Conservation (phyloP, 73 alveolate genomes). For the Symbiodinium pilosum region DNA sequence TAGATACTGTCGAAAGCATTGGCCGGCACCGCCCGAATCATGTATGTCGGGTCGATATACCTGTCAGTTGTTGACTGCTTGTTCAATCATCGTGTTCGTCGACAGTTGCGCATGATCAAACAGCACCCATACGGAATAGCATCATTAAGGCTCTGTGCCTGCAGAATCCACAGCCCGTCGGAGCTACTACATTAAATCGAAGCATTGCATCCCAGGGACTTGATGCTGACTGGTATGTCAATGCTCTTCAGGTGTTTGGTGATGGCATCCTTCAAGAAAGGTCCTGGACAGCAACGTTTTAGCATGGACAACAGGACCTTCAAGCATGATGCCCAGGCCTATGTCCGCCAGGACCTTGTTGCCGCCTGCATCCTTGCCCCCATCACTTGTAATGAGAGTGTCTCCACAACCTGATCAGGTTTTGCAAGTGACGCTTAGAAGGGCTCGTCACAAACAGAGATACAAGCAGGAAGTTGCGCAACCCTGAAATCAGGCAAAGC, state of each 20-base stretch:
- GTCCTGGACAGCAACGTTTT: background rate
- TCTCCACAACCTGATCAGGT: slow-evolving; percentile 97
- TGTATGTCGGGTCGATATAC: slow-evolving; percentile 99
- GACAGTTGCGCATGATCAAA: too few species aligned
- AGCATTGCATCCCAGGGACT: slow-evolving; percentile 11
- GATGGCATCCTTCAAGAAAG: slow-evolving; percentile 91
- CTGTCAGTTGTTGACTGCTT: too few species aligned
- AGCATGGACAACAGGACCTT: background rate
- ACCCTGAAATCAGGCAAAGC: too few species aligned
- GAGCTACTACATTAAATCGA: background rate
- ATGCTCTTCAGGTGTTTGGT: slow-evolving; percentile 75
- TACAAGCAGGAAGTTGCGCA: too few species aligned
- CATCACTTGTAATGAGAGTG: slow-evolving; percentile 78
- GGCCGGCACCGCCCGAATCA: slow-evolving; percentile 99
- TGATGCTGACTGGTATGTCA: slow-evolving; percentile 68
- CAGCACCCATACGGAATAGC: too few species aligned
- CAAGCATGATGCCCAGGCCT: slow-evolving; percentile 96
- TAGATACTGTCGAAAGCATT: slow-evolving; percentile 99
- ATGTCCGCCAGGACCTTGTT: slow-evolving; percentile 98
- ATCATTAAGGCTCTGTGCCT: too few species aligned
- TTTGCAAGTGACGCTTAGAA: too few species aligned
- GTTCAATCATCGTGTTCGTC: too few species aligned
- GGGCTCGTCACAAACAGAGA: too few species aligned
- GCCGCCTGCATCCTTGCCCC: slow-evolving; percentile 98
- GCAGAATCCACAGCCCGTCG: too few species aligned